These are phyloP conservation scores for Candida lessepsii DNA, from an alignment of 805 yeast genomes.

Conservation along the genomic window DNA sequence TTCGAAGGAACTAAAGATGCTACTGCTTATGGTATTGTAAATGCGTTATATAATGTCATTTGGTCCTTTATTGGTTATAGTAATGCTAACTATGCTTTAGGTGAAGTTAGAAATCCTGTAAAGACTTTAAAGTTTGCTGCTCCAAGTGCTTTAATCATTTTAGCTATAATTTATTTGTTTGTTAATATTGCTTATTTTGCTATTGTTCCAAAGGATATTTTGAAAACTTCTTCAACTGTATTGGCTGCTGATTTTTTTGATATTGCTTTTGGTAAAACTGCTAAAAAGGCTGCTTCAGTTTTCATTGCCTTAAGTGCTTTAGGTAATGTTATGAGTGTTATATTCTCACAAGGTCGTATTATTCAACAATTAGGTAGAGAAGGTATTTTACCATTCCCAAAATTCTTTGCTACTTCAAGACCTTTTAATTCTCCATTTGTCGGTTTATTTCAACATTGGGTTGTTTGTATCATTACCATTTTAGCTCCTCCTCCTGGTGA, in stretches of 20 bases:
- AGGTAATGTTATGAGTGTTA: constrained; percentile 80
- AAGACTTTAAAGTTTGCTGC: constrained; percentile 70
- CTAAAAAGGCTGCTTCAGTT: constrained; percentile 71
- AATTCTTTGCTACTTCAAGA: constrained; percentile 64
- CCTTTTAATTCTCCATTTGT: constrained; percentile 75
- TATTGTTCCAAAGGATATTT: constrained; percentile 68
- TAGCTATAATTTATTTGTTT: constrained; percentile 68
- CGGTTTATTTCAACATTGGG: constrained; percentile 75
- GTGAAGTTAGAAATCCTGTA: constrained; percentile 74
- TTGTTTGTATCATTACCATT: constrained; percentile 69
- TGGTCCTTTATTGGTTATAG: constrained; percentile 86
- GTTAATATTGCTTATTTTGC: constrained; percentile 80
- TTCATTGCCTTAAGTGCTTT: constrained; percentile 79
- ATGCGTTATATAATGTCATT: constrained; percentile 76
- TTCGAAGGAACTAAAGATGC: constrained; percentile 51
- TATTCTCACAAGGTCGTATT: constrained; percentile 78
- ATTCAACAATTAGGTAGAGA: constrained; percentile 81
- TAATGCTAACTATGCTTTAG: constrained; percentile 78
- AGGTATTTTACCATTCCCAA: constrained; percentile 73
- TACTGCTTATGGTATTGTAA: constrained; percentile 66
- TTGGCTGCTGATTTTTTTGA: constrained; percentile 76
- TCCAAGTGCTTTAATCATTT: constrained; percentile 62
- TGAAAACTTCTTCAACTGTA: constrained; percentile 61
- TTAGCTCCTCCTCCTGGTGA: constrained; percentile 86
- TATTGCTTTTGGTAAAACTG: constrained; percentile 65